Base-by-base conservation (phyloP, 73 alveolate species). In the Diophrys appendiculata region DNA sequence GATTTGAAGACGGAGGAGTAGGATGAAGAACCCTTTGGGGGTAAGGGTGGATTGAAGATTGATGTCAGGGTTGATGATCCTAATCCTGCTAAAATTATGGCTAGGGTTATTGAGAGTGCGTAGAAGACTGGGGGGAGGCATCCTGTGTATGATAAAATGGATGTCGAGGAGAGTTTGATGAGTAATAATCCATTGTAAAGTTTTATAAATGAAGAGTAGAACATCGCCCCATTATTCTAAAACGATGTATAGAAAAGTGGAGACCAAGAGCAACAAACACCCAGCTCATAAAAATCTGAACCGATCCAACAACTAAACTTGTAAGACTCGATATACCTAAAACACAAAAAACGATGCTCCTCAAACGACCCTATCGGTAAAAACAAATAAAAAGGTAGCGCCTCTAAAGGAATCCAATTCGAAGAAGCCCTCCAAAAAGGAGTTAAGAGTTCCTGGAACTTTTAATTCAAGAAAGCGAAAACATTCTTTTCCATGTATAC, bases 361-460 rank as follows among this genome's bases (percentile, higher is more conserved):
- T n/a, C n/a, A n/a, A n/a, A n/a, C n/a, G n/a, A n/a, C n/a, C n/a
- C n/a, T n/a, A n/a, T n/a, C n/a, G n/a, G n/a, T n/a, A n/a, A n/a
- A n/a, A n/a, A n/a, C n/a, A n/a, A n/a, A n/a, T n/a, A n/a, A n/a
- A n/a, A n/a, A n/a, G n/a, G n/a, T n/a, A n/a, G n/a, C n/a, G n/a
- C n/a, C n/a, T n/a, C n/a, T n/a, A n/a, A n/a, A n/a, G n/a, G n/a
- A n/a, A n/a, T n/a, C n/a, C n/a, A n/a, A n/a, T n/a, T n/a, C n/a
- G n/a, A 11, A 60, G 54, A 69, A 72, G 82, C 83, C 31, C 71
- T 80, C 2, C 34, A 33, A 14, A 22, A 54, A 24, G 94, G 88
- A 24, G 60, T 87, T 1, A 81, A 73, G 33, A 29, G 52, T 23
- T 55, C 77, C n/a, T 87, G 94, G 87, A 87, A 87, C 68, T 81